These are phyloP conservation scores for Backusella australiensis DNA, from an alignment of 192 early-diverging fungal species.

Conservation along the genomic window DNA sequence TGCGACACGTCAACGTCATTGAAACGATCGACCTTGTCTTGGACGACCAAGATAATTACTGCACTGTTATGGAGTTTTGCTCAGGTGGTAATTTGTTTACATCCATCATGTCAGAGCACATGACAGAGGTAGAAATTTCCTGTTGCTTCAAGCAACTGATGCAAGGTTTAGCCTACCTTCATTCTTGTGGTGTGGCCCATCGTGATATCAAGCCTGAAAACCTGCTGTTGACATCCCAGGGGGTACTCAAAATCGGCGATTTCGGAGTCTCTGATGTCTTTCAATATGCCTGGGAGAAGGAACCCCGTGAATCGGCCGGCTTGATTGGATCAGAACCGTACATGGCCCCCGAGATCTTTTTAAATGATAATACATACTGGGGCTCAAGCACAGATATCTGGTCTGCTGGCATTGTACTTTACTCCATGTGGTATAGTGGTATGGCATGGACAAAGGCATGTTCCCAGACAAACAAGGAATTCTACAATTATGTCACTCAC, in stretches of 20 bases:
- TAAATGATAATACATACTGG: constrained; percentile 54
- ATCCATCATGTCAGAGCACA: constrained; percentile 66
- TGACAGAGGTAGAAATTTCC: constrained; percentile 75
- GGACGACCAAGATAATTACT: constrained; percentile 84
- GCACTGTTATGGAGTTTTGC: constrained; percentile 72
- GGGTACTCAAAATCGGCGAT: constrained; percentile 91
- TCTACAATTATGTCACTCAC: constrained; percentile 54
- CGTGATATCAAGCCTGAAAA: constrained; percentile 85
- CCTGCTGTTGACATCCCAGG: constrained; percentile 72
- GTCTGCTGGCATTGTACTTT: constrained; percentile 90
- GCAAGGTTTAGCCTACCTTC: constrained; percentile 83
- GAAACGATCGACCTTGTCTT: constrained; percentile 93
- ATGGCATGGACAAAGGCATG: constrained; percentile 64
- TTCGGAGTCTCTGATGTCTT: constrained; percentile 96
- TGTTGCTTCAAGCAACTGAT: constrained; percentile 94
- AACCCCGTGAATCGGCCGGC: constrained; percentile 71
- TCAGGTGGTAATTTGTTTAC: constrained; percentile 90
- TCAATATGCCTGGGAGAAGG: constrained; percentile 70
- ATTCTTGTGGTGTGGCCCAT: constrained; percentile 91
- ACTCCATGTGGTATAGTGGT: constrained; percentile 70
- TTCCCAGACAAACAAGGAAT: constrained; percentile 56
- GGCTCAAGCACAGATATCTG: constrained; percentile 85
- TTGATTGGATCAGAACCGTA: constrained; percentile 91
- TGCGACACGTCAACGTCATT: constrained; percentile 86
- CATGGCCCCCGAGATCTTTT: constrained; percentile 88